Base-by-base conservation (phyloP, 768 basidiomycete species). In the Boletus reticuloceps region DNA sequence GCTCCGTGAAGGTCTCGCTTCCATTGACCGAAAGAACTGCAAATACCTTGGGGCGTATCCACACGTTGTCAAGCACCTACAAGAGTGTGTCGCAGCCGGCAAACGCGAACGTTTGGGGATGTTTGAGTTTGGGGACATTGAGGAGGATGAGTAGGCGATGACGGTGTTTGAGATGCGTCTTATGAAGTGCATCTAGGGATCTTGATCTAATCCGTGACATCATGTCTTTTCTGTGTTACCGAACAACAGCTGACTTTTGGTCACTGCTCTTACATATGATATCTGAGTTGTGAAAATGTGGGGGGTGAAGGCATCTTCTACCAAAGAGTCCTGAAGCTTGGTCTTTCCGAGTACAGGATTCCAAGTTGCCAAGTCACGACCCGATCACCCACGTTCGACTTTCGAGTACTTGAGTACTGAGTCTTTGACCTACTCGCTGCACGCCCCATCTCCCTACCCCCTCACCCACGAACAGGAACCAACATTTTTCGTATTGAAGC, bases 51-150 rank as follows among this genome's bases (percentile, higher is more conserved):
- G 74, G 3, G 79, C 82, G 12, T 93, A 94, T 69, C 84, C 91
- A 0, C 79, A 79, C 44, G 75, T 94, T 19, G 65, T 81, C 52
- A 83, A 83, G 65, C 81, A 83, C 64, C 70, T 96, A 40, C 83
- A 84, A 69, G 78, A 77, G 19, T 81, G 85, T 3, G 69, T 86
- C 34, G 63, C 69, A 20, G 77, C 77, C 19, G 93, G 93, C 12
- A 93, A 92, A 72, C 77, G 80, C 50, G 85, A 85, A 53, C 82
- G 92, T 13, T 72, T 79, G 51, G 91, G 92, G 36, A 91, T 92
- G 82, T 94, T 90, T 65, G 92, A 94, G 74, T 89, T 90, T 66
- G 92, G 92, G n/a, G 91, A 94, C 69, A 79, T 93, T 13, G 90
- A 91, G 60, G 91, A 93, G 67, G 91, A 93, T 53, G 88, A 92